phyloP scores from a whole-genome alignment of 306 rosid genomes.

The Pterocarpus macrocarpus region DNA sequence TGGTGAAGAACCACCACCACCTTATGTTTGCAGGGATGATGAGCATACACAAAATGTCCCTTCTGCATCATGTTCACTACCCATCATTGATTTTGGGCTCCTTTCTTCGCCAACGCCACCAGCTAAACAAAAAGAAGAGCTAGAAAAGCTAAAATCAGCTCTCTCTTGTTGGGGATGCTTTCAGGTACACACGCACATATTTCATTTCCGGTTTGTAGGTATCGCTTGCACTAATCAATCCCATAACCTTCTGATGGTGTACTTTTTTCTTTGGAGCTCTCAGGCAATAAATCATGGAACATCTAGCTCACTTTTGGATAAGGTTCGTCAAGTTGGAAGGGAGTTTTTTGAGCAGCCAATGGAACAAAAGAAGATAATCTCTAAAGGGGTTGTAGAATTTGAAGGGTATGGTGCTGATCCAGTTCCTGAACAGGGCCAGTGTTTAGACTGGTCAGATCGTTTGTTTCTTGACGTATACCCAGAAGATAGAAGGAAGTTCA shows the following conservation, averaged over 20 bases:
- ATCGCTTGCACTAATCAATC: background rate
- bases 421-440: slow-evolving; percentile 49
- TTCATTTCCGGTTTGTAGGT: background rate
- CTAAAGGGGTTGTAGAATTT: slow-evolving; percentile 42
- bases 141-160: slow-evolving; percentile 50
- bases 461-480: slow-evolving; percentile 50
- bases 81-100: slow-evolving; percentile 44
- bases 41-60: slow-evolving; percentile 6
- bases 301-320: slow-evolving; percentile 41
- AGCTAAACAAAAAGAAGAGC: slow-evolving; percentile 34
- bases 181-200: slow-evolving; percentile 37
- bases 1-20: slow-evolving; percentile 50
- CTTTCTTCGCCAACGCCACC: slow-evolving; percentile 28
- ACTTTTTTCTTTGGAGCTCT: slow-evolving; percentile 2
- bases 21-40: slow-evolving; percentile 51
- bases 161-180: slow-evolving; percentile 59
- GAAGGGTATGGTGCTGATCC: slow-evolving; percentile 60
- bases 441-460: slow-evolving; percentile 58
- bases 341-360: slow-evolving; percentile 52
- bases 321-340: slow-evolving; percentile 48
- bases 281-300: slow-evolving; percentile 60
- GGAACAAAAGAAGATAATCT: slow-evolving; percentile 48
- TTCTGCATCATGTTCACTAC: slow-evolving; percentile 33
- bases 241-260: background rate
- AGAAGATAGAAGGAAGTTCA: slow-evolving; percentile 31